Evolutionary conservation across 2,329 filamentous ascomycete species (phyloP).

Genomic region (Tolypocladium guangdongense): DNA sequence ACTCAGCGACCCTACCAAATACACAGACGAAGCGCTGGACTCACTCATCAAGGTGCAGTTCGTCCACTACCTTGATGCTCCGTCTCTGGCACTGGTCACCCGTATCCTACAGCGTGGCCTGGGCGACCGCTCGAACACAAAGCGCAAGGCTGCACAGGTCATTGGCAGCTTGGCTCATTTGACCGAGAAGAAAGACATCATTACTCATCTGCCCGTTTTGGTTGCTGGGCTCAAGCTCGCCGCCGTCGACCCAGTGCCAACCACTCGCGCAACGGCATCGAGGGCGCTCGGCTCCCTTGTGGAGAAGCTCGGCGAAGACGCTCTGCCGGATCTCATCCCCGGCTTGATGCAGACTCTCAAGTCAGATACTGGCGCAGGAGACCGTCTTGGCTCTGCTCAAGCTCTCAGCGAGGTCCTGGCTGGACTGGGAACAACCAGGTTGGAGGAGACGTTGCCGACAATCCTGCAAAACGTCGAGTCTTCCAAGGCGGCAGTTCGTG

Average conservation of each 20-base stretch:
- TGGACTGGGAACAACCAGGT: slow-evolving; percentile 78
- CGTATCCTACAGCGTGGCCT: slow-evolving; percentile 91
- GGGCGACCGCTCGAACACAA: slow-evolving; percentile 83
- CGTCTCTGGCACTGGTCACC: slow-evolving; percentile 86
- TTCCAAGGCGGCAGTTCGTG: slow-evolving; percentile 77
- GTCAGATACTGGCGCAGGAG: slow-evolving; percentile 91
- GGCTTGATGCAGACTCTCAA: slow-evolving; percentile 97
- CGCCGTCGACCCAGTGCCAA: slow-evolving; percentile 90
- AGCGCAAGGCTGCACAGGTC: slow-evolving; percentile 92
- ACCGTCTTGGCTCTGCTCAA: slow-evolving; percentile 90
- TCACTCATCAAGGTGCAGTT: slow-evolving; percentile 96
- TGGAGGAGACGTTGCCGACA: slow-evolving; percentile 93
- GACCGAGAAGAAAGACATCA: slow-evolving; percentile 89
- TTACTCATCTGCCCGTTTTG: slow-evolving; percentile 81
- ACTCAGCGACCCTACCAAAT: slow-evolving; percentile 91
- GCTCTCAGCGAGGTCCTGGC: slow-evolving; percentile 93
- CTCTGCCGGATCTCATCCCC: slow-evolving; percentile 91
- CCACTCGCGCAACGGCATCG: slow-evolving; percentile 89
- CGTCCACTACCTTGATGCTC: slow-evolving; percentile 94
- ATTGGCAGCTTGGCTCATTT: slow-evolving; percentile 96
- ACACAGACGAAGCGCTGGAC: slow-evolving; percentile 91
- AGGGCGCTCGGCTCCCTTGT: slow-evolving; percentile 93
- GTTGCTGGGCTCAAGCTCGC: slow-evolving; percentile 83
- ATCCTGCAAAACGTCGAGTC: slow-evolving; percentile 95
- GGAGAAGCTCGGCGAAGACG: slow-evolving; percentile 95